Base-by-base conservation (phyloP, 2,329 filamentous ascomycete genomes). In the Paradendryphiella salina region DNA sequence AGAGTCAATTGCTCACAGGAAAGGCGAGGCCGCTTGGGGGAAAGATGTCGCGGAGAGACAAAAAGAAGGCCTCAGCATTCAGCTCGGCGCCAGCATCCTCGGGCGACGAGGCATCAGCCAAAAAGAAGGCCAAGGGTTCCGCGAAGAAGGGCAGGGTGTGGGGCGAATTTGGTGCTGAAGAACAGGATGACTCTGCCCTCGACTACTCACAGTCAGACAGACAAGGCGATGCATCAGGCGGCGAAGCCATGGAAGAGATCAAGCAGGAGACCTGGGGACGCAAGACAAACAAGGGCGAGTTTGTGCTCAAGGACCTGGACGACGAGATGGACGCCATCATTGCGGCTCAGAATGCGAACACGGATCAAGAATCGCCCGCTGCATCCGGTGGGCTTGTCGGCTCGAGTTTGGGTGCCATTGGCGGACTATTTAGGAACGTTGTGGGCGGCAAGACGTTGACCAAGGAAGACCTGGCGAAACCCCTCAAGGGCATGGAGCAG, bases 401-500 rank as follows among this genome's bases (percentile, higher is more conserved):
- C 21, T 86, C 90, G 4, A 85, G 91, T 47, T 80, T 96, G 50
- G 90, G 85, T 69, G 89, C 89, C 11, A 88, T 97, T 57, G 86
- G 89, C 46, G 89, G 90, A 14, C 83, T 97, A 49, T 96, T 99
- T 79, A 85, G 90, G 60, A 97, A 96, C 69, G 88, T 99, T 32
- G 88, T 99, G 0, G 94, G 94, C 46, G 94, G 95, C 57, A 96
- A 96, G 79, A 90, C 87, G 0, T 77, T 99, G 66, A 95, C 90
- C 1, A 89, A 91, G 71, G 84, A 88, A 59, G 93, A 97, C 67
- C 81, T 99, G 17, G 88, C 90, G 56, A 96, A 95, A 72, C 89
- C 94, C 1, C 86, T 99, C 77, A 94, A 93, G 75, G 89, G 88
- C 26, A 96, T 99, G 90, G 90, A 96, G 70, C 90, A 96, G 50